Conservation (phyloP, 2,329 filamentous ascomycete genomes). For the Pezicula rhizophila region DNA sequence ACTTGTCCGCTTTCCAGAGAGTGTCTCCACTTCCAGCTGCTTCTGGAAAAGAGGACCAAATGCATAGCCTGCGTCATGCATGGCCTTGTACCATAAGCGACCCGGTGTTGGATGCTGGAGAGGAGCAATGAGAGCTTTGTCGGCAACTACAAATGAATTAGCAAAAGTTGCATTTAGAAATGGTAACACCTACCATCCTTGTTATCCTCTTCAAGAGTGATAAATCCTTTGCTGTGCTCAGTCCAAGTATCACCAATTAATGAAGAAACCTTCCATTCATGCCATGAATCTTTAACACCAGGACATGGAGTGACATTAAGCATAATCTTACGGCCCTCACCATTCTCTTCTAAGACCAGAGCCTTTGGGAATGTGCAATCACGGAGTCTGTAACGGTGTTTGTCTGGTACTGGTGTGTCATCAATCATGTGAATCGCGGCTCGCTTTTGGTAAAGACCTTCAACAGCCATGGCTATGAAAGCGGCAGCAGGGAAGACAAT, state of each 20-base stretch:
- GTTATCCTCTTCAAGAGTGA: constrained; percentile 1
- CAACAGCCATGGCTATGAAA: constrained; percentile 1
- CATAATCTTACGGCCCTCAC: constrained; percentile 1
- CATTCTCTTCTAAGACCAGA: constrained; percentile 5
- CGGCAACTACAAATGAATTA: not conserved
- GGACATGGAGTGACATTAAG: constrained; percentile 1
- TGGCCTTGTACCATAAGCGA: constrained; percentile 3
- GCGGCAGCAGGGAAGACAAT: constrained; percentile 1
- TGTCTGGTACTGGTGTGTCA: not conserved
- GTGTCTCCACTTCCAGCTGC: not conserved
- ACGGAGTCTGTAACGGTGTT: constrained; percentile 4
- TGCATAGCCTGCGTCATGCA: constrained; percentile 1
- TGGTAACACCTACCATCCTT: not conserved
- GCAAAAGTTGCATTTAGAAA: not conserved
- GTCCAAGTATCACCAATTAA: not conserved
- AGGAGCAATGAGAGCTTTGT: not conserved
- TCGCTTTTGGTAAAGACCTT: not conserved
- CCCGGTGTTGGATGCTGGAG: constrained; percentile 1
- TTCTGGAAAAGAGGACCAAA: constrained; percentile 1
- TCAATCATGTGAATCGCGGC: not conserved
- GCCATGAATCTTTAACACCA: constrained; percentile 1
- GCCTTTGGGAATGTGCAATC: constrained; percentile 3
- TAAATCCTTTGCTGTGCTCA: not conserved
- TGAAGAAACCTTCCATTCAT: not conserved
- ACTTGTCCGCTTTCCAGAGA: not conserved